These are phyloP conservation scores for Ramichloridium luteum DNA, from an alignment of 2,329 filamentous ascomycete species.

Conservation along the genomic window DNA sequence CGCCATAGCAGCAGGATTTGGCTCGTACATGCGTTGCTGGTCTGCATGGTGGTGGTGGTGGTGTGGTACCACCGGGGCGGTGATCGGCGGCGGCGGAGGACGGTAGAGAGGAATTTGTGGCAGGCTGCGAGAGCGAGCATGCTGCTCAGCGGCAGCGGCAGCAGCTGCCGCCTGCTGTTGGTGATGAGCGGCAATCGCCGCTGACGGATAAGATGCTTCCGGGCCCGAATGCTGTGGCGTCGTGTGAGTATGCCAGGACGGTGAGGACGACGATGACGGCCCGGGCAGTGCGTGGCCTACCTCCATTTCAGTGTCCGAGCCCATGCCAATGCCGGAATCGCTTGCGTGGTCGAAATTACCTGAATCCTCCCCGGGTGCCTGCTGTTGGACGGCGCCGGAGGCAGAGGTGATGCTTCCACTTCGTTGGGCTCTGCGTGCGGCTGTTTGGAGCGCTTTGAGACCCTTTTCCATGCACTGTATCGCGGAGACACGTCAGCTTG, in stretches of 20 bases:
- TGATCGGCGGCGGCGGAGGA: conserved; percentile 19
- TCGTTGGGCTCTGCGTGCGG: conserved; percentile 52
- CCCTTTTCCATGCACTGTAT: conserved; percentile 69
- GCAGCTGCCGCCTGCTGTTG: too few relatives aligned
- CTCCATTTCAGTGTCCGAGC: conserved; percentile 36
- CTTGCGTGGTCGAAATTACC: conserved; percentile 41
- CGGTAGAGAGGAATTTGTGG: conserved; percentile 25
- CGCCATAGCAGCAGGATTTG: conserved; percentile 7
- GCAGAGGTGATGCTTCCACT: too few relatives aligned
- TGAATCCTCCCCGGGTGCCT: conserved; percentile 15
- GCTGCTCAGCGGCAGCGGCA: conserved; percentile 11
- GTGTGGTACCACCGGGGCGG: too few relatives aligned
- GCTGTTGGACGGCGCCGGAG: too few relatives aligned
- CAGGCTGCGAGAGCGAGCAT: conserved; percentile 21
- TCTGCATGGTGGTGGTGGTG: too few relatives aligned
- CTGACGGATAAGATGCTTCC: too few relatives aligned
- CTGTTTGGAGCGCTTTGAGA: conserved; percentile 65
- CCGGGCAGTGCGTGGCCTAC: conserved; percentile 13
- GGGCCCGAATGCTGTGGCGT: too few relatives aligned
- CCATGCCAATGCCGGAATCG: conserved; percentile 55
- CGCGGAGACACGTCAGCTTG: conserved; percentile 6
- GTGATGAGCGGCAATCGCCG: too few relatives aligned
- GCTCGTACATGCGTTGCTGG: conserved; percentile 10
- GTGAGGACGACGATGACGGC: conserved; percentile 12
- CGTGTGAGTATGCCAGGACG: conserved; percentile 17